Base-by-base conservation (phyloP, 352 stramenopile genomes). In the Pythium apleroticum region DNA sequence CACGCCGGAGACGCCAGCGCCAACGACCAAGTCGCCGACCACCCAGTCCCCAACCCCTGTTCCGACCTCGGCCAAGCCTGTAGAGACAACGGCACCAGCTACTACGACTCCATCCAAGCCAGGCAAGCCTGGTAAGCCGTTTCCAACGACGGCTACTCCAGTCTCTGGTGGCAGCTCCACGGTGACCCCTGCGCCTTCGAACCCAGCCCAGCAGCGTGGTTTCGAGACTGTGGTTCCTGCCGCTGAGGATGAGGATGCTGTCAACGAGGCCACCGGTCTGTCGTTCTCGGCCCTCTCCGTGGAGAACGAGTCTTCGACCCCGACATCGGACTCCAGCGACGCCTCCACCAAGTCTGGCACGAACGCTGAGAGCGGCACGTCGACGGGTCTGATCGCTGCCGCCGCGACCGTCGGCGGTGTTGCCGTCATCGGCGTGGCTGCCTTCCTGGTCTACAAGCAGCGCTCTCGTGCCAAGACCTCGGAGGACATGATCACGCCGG, bases 381-480 rank as follows among this genome's bases (percentile, higher is more conserved):
- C 61, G 41, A 62, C 61, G 11, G 53, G 41, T 17, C 22, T 57
- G 19, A 57, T 62, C 52, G 61, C 61, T 19, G 12, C 61, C 28
- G 52, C 57, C 17, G 60, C 60, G 25, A 50, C 60, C 8, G 60
- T 66, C 28, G 61, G 43, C 19, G 52, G 61, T 22, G 61, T 68
- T n/a, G 61, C 61, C 20, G 45, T 62, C 49, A 30, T 68, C 24
- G 52, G 31, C 49, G 61, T 55, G 6, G 61, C 61, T 14, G 46
- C 60, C 41, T 61, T 68, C 45, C 43, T 62, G 17, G 39, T 62
- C 25, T 39, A 68, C 52, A 68, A 68, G 61, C 61, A 68, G 61
- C 52, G 52, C 10, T 53, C 31, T 5, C 15, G n/a, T 3, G 52
- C 53, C 11, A 30, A 15, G 22, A 20, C 61, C 3, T 41, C 28